phyloP scores from a whole-genome alignment of 768 basidiomycete species.

The Russula olivacea region DNA sequence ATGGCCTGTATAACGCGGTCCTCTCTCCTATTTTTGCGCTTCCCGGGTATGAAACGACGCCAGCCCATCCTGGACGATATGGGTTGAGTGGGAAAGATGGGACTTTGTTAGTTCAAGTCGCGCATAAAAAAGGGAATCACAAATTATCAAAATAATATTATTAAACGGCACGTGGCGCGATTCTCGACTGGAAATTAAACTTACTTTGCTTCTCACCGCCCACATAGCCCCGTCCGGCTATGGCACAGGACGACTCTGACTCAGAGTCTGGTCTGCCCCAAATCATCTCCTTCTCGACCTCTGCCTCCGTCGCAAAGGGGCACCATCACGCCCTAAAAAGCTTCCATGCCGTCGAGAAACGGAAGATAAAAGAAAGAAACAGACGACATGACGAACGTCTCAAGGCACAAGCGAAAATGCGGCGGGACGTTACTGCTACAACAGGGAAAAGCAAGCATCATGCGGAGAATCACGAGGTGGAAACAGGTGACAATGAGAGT shows the following conservation, averaged over 20 bases:
- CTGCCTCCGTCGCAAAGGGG: slow-evolving; percentile 18
- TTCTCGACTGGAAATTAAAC: slow-evolving; percentile 12
- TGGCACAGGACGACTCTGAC: slow-evolving; percentile 14
- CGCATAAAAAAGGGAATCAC: slow-evolving; percentile 4
- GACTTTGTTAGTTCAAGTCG: neutral
- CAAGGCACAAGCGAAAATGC: slow-evolving; percentile 20
- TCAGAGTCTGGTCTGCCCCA: slow-evolving; percentile 23
- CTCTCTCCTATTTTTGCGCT: slow-evolving; percentile 12
- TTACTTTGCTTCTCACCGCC: neutral
- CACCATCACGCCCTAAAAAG: slow-evolving; percentile 10
- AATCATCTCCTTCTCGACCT: slow-evolving; percentile 19
- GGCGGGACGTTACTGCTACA: slow-evolving; percentile 5
- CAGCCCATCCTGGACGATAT: slow-evolving; percentile 14
- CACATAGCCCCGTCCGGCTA: neutral
- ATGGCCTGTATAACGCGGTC: slow-evolving; percentile 15
- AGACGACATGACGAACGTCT: slow-evolving; percentile 18
- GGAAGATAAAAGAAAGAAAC: slow-evolving; percentile 20
- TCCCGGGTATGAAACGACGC: slow-evolving; percentile 19
- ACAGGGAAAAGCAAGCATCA: slow-evolving; percentile 4
- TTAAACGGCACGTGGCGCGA: slow-evolving; percentile 11
- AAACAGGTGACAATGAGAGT: slow-evolving; percentile 5
- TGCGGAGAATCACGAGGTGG: slow-evolving; percentile 9
- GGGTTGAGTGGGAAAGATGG: slow-evolving; percentile 6
- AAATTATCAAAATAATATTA: neutral
- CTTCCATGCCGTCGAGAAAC: slow-evolving; percentile 14